Base-by-base conservation (phyloP, 2,329 filamentous ascomycete species). In the Helotiales sp. region DNA sequence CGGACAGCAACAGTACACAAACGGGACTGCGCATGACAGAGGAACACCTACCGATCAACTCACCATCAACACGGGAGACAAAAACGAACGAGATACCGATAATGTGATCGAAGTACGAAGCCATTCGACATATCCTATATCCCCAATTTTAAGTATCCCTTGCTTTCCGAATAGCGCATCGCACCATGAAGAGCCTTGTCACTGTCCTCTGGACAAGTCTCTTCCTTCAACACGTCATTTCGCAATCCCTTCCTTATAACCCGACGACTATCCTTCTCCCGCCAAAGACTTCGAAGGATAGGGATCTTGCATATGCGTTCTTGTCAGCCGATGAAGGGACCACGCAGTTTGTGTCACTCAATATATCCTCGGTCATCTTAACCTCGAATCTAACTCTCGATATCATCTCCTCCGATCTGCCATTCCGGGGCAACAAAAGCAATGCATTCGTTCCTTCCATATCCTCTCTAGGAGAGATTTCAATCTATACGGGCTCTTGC, bases 401-500 rank as follows among this genome's bases (percentile, higher is more conserved):
- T 30, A 86, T 80, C 0, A 78, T 93, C 1, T 84, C 87, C 1
- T 78, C 81, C 6, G 80, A 80, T 26, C 82, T 92, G 28, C 92
- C 88, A 0, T 96, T 96, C 73, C 78, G 91, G 80, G 76, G 79
- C 34, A 77, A 81, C 32, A 79, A 79, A 43, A 81, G 80, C 4
- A 84, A 83, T 11, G 83, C 91, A 0, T 96, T 93, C 74, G 84
- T 89, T 6, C 88, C 93, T 0, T 82, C 89, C 0, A 83, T 93
- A 34, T 87, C 91, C 50, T 32, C 47, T 47, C 84, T 87, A 74
- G 93, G 92, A 17, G 87, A 89, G 11, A 84, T 97, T 30, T 85
- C 88, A 2, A 88, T 96, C 1, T 91, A 93, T 64, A 84, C 89
- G 0, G 94, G 95, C 2, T 84, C 90, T 70, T 97, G 95, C 75